Evolutionary conservation across 208 protist species (phyloP), one percentile per base, ranked within the genome.

Genomic region (Leishmania braziliensis): DNA sequence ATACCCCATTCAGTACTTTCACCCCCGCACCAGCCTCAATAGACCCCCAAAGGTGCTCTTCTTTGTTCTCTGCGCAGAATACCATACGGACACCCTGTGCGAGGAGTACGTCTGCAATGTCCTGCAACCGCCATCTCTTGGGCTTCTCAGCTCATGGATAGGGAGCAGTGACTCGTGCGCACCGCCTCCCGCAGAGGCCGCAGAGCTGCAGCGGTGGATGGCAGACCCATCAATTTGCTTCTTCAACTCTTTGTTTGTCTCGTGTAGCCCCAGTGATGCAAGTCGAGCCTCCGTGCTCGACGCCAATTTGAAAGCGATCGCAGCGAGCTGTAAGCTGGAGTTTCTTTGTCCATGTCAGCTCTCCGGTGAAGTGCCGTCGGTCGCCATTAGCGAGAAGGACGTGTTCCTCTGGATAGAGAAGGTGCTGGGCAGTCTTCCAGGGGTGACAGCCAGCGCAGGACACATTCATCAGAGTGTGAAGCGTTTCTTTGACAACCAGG

Each of bases 1-100:
- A 16, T 90, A 88, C 81, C 89, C 89, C 2, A 82, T 89, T 6
- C 82, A 92, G 66, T 88, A 88, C 72, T 86, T 92, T 56, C 43
- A 62, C 63, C 79, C 83, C 23, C 26, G 43, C 29, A 81, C 39
- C 6, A 78, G 76, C n/a, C 80, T 86, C 12, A n/a, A 5, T 1
- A 75, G 70, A 4, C 81, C 72, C n/a, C 68, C 89, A 26, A 82
- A 83, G 75, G 81, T 90, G 51, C 51, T 92, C 16, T 56, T 92
- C 3, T 90, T 92, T 56, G 23, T 92, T 10, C 50, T 90, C n/a
- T 78, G 75, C 29, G 77, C 84, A 2, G 87, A 92, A 39, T 66
- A 65, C 60, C 82, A 89, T 39, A 81, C 83, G 29, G 60, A 77
- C 54, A 84, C 82, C 5, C 33, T 87, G 39, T 85, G 86, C 53